A percentile compares a stretch with the other conserved stretches of the same genome.
phyloP scores from a whole-genome alignment of 2,329 filamentous ascomycete species.

The Grosmannia serpens region DNA sequence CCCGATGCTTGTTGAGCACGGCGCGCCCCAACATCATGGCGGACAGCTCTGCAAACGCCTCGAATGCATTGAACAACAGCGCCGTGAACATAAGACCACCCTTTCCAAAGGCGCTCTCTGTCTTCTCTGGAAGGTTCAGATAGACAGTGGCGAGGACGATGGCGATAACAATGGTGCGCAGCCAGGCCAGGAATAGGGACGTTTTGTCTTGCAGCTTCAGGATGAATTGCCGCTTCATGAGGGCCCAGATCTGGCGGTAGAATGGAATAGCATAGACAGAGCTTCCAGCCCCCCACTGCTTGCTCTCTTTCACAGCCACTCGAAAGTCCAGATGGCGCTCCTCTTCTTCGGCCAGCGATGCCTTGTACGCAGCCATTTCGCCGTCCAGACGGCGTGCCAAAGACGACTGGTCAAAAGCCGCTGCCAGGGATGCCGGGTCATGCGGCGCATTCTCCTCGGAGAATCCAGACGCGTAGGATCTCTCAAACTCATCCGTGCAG shows the following conservation, averaged over 20 bases:
- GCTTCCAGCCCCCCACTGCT: conserved; percentile 54
- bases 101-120: conserved; percentile 65
- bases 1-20: conserved; percentile 74
- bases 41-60: conserved; percentile 68
- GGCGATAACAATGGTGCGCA: conserved; percentile 56
- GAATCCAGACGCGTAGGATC: conserved; percentile 59
- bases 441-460: conserved; percentile 57
- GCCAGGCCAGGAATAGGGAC: conserved; percentile 62
- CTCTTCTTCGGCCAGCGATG: conserved; percentile 50
- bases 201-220: conserved; percentile 82
- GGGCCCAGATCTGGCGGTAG: conserved; percentile 68
- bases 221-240: conserved; percentile 70
- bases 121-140: conserved; percentile 53
- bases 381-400: conserved; percentile 42
- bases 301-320: conserved; percentile 63
- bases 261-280: conserved; percentile 80
- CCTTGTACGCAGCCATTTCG: conserved; percentile 61
- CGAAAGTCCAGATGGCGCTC: conserved; percentile 66
- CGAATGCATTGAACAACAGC: conserved; percentile 78
- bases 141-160: conserved; percentile 74
- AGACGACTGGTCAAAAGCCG: conserved; percentile 57
- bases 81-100: conserved; percentile 73
- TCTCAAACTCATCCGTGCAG: conserved; percentile 74
- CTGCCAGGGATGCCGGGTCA: conserved; percentile 51
- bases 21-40: conserved; percentile 61